Base-by-base conservation (phyloP, 306 rosid genomes). In the Sophora flavescens region DNA sequence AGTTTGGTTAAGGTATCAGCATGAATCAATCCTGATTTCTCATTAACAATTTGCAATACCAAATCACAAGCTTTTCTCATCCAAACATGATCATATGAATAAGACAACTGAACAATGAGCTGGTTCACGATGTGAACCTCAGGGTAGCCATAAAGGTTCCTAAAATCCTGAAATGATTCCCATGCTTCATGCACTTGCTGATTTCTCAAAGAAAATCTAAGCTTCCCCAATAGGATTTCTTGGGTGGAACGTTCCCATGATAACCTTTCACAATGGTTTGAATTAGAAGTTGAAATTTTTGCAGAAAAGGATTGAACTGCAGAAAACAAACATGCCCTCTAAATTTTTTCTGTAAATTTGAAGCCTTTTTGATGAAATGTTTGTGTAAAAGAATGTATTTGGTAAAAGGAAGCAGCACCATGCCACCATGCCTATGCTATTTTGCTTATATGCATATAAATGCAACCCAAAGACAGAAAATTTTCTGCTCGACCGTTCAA, bases 211-310 rank as follows among this genome's bases (percentile, higher is more conserved):
- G 91, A 79, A 52, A 4, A 33, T 84, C 89, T 74, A 4, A 94
- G 86, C 84, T 86, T 92, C 63, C 70, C 77, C 86, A 83, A 53
- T 63, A 94, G 57, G 64, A 82, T 78, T 13, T 70, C 79, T 73
- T 50, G 72, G 67, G 92, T 85, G 26, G 97, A 94, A 84, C 87
- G 93, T 82, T 82, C 98, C 96, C 97, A 94, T 60, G 87, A 38
- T 42, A 94, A 70, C 83, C 80, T 87, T 63, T 76, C 86, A 30
- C 80, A 63, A 38, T 38, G 68, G 32, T 30, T 68, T 32, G 48
- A 48, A 17, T 35, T 50, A 28, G n/a, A 13, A 4, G 91, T 78
- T 74, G 87, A 86, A 62, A 84, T 18, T 0, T 59, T 33, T 38
- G 77, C 75, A 33, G 63, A 72, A 63, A 60, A 8, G 71, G 63